Base-by-base conservation (phyloP, 306 rosid genomes). In the Ormosia emarginata region DNA sequence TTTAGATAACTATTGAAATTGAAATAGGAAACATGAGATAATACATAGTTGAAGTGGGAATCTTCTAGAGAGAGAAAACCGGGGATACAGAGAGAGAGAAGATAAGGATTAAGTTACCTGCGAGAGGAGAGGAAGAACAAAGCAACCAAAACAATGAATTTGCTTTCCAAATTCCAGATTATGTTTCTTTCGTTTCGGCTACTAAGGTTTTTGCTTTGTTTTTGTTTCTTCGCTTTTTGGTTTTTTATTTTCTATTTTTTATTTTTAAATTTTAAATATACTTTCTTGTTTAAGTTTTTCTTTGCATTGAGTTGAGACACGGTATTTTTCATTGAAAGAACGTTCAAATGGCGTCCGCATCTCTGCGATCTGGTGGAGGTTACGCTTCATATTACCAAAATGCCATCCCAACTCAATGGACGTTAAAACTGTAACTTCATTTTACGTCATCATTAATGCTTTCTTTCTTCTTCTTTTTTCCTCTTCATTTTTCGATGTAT, bases 301-400 rank as follows among this genome's bases (percentile, higher is more conserved):
- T 40, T 67, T 67, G 78, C 70, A 77, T 67, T 66, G 59, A 56
- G n/a, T 67, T 66, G 59, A 56, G n/a, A 57, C 73, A 50, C 71
- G 58, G 75, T 40, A 47, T 49, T 12, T 14, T 78, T 53, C 67
- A 46, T 43, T 37, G 83, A 15, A 69, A 74, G 68, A 79, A 84
- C 84, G 84, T 84, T 84, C 77, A 79, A 73, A 77, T 82, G 90
- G 86, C 85, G 76, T 79, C 69, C 88, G 91, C 91, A 86, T 84
- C 88, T 64, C 82, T 66, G 82, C 77, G 62, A 57, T 81, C 71
- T 37, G 46, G 14, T 18, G 73, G 62, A 72, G 43, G 65, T 63
- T 55, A 63, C 74, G 10, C 5, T 2, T 1, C 2, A 2, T 84
- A 12, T 77, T 40, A 86, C 88, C n/a, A 17, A 64, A 71, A 62